Conservation (phyloP, 768 basidiomycete species). For the Crucibulum laeve region DNA sequence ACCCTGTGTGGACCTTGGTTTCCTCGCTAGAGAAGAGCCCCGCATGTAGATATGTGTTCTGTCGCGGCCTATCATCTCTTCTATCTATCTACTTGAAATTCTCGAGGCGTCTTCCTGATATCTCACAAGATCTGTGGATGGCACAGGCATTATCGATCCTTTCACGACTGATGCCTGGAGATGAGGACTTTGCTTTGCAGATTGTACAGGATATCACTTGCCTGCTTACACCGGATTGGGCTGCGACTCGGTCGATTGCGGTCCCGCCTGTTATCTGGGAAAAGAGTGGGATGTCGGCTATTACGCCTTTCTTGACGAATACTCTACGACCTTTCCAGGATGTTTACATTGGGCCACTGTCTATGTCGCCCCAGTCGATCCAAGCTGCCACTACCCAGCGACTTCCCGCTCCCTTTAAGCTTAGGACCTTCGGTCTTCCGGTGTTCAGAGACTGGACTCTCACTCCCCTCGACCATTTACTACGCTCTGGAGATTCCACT, state of each 20-base stretch:
- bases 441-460: constrained; percentile 63
- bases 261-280: constrained; percentile 43
- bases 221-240: constrained; percentile 37
- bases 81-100: constrained; percentile 52
- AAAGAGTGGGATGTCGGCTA: constrained; percentile 40
- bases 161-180: constrained; percentile 59
- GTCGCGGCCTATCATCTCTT: constrained; percentile 52
- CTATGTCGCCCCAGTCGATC: constrained; percentile 51
- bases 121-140: constrained; percentile 58
- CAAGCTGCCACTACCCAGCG: constrained; percentile 51
- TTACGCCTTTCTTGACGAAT: constrained; percentile 59
- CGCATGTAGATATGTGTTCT: constrained; percentile 27
- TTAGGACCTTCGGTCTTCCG: constrained; percentile 37
- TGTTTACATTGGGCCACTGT: constrained; percentile 46
- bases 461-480: constrained; percentile 68
- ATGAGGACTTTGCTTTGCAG: constrained; percentile 55
- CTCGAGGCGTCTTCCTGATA: constrained; percentile 53
- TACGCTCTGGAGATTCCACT: constrained; percentile 67
- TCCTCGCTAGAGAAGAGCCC: constrained; percentile 13
- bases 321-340: constrained; percentile 36
- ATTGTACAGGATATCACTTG: constrained; percentile 35
- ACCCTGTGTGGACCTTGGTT: constrained; percentile 46
- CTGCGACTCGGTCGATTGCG: constrained; percentile 27
- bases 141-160: constrained; percentile 61
- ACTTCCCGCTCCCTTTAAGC: constrained; percentile 23